Evolutionary conservation across 306 rosid species (phyloP), one percentile per base, ranked within the genome.

Genomic region (Corylus americana): DNA sequence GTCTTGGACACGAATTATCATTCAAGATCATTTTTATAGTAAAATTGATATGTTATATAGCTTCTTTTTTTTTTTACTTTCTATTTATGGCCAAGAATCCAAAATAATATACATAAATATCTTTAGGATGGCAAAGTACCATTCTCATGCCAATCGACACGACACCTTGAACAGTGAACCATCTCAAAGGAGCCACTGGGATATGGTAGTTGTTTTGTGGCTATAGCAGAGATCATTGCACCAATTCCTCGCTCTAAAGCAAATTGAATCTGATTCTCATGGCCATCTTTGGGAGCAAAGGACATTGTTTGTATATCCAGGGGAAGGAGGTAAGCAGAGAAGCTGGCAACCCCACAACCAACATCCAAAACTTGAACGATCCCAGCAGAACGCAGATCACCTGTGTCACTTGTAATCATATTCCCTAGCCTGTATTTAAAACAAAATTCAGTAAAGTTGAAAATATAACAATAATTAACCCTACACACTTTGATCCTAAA

Each of bases 291-390:
- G 79, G 99, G 99, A 55, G 99, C 98, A 88, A 95, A 95, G 45
- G 99, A 91, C 99, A 95, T 91, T 50, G 96, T 88, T 78, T 86
- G 90, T 78, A 95, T 88, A 84, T 82, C 91, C 93, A 91, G 77
- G 70, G 94, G 88, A 80, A 92, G 92, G 83, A 95, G 96, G 90
- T 93, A 93, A 44, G 98, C 99, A 37, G 96, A 86, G 89, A 95
- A 95, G 80, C 99, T 95, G 76, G 99, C 98, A 83, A 93, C 99
- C 18, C 98, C 99, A 78, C 99, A 95, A 55, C 99, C 99, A 82
- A 95, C 88, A 84, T 95, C 99, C 74, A 93, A 81, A 85, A 91
- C 93, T 84, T 91, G 96, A 84, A 79, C 82, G 51, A 91, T 89
- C 76, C 98, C 91, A 5, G 96, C 98, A 74, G 98, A 86, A 48